Evolutionary conservation across 2,329 filamentous ascomycete genomes (phyloP), one percentile per base, ranked within the genome.

Genomic region (Xylariomycetidae sp.): DNA sequence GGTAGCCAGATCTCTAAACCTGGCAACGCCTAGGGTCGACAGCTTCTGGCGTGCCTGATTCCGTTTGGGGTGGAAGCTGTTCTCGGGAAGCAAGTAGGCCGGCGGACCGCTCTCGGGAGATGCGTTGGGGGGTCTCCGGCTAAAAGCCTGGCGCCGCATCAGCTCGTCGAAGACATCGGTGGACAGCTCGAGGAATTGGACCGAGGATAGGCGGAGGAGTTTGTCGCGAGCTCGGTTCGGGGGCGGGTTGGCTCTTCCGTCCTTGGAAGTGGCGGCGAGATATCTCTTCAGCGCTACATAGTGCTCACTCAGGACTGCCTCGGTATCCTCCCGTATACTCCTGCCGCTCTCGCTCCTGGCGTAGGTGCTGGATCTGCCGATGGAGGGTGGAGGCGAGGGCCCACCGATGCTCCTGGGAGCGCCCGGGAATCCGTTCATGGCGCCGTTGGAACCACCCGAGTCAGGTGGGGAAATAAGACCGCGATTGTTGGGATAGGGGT

Each of bases 81-180:
- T 75, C 58, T 90, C 88, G n/a, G 92, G 87, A 16, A 86, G 67
- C 5, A 98, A 74, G 55, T 80, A 94, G 10, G 77, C 66, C 2
- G 88, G 86, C n/a, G 74, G 72, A 4, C 63, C 64, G 29, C 56
- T 59, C 42, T 65, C 69, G 30, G 69, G 68, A 14, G 64, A 62
- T 16, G 69, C 67, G 46, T 70, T 74, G 15, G 72, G 66, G 12
- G 70, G 67, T 34, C 66, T 66, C 41, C 77, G 65, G 34, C 72
- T 72, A n/a, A n/a, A n/a, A 32, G 85, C 77, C 61, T 97, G 89
- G 44, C 92, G 80, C 39, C 92, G 82, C 48, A 94, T 72, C 45
- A 97, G 71, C 64, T 98, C 92, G 62, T 98, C 92, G 63, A 85
- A 97, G 25, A 98, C 90, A 64, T 98, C 92, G 37, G 90, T 97